Evolutionary conservation across 78 protist genomes (phyloP), one percentile per base, ranked within the genome.

Genomic region (Dictyostelium discoideum): DNA sequence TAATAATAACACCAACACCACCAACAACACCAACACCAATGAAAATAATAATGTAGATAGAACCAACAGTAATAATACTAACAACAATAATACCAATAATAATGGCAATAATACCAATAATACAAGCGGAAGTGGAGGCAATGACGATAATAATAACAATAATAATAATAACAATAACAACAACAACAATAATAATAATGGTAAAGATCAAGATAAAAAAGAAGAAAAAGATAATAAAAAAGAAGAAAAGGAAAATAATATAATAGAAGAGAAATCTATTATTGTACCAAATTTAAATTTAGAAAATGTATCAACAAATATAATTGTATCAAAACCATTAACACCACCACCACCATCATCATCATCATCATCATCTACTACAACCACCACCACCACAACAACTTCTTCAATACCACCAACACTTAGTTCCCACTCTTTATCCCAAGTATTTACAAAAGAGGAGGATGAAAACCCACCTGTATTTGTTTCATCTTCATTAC

Each of bases 401-500:
- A 14, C 76, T 1, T 14, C 40, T 24, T 7, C 76, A 65, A 3
- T 22, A 26, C 39, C 60, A 72, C 81, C 81, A 37, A 8, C 81
- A 74, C 22, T 74, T 14, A 18, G 48, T 37, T 0, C 81, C 4
- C 48, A 74, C 37, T 32, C 44, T 37, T 26, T 74, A 74, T 74
- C 81, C 11, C 81, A 74, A 16, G 81, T 74, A 29, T 74, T 74
- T 32, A 74, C 81, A 13, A 74, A 74, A 18, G 42, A 24, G 16
- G 65, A 84, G 5, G 69, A 60, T 60, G 69, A 60, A 20, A 60
- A 60, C 20, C n/a, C 73, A 26, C 87, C 87, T 39, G 46, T 60
- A n/a, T 84, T 63, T 84, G 24, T 60, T n/a, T 84, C 87, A 60
- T 42, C 87, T 14, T 84, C 87, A 18, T 84, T 84, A 84, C 87